Evolutionary conservation across 371 early-diverging fungal species (phyloP).

Genomic region (Mortierella sp.): DNA sequence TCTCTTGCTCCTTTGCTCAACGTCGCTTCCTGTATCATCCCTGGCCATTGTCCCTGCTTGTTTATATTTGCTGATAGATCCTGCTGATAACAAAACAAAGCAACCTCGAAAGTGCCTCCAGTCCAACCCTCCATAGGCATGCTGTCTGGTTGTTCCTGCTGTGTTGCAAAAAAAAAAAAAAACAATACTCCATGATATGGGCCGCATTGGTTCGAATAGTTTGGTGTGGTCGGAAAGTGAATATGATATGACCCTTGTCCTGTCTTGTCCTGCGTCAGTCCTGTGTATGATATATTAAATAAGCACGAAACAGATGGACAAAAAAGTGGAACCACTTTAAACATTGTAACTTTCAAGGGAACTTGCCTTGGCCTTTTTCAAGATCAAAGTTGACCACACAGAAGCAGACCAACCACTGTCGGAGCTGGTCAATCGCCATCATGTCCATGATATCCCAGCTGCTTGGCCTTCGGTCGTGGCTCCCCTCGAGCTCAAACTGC

Average conservation of each 20-base stretch:
- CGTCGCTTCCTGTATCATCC: neutral
- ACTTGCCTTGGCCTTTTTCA: constrained; percentile 89
- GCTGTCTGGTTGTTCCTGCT: neutral
- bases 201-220: neutral
- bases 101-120: neutral
- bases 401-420: constrained; percentile 90
- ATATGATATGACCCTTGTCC: neutral
- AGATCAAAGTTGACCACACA: constrained; percentile 96
- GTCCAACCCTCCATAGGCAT: neutral
- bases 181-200: neutral
- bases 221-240: constrained; percentile 6
- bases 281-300: constrained; percentile 1
- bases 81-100: neutral
- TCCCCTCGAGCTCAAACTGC: constrained; percentile 27
- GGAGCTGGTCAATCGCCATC: constrained; percentile 67
- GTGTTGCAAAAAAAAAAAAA: neutral
- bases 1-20: neutral
- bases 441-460: constrained; percentile 59
- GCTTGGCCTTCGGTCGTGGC: constrained; percentile 44
- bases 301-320: constrained; percentile 6
- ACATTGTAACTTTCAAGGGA: constrained; percentile 1
- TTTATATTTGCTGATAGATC: constrained; percentile 3
- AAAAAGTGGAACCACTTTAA: constrained; percentile 6
- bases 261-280: neutral
- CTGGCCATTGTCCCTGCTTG: constrained; percentile 4